phyloP scores from a whole-genome alignment of 805 yeast genomes.

The Candida broadrunensis region DNA sequence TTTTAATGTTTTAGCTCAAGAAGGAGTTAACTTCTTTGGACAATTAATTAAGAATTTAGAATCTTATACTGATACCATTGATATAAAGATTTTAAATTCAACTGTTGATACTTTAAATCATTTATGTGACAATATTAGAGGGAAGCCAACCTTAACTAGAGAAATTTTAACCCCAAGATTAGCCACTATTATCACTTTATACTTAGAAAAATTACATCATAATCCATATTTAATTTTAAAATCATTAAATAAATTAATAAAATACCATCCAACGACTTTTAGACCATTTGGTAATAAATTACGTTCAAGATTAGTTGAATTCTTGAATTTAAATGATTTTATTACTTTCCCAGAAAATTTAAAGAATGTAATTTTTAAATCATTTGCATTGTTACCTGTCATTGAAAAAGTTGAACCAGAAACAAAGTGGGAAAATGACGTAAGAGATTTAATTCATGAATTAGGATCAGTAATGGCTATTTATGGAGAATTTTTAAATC shows the following conservation, averaged over 20 bases:
- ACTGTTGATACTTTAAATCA: constrained; percentile 38
- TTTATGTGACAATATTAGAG: constrained; percentile 53
- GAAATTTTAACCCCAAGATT: constrained; percentile 81
- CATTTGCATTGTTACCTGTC: constrained; percentile 55
- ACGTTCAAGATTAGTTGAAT: constrained; percentile 40
- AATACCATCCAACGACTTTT: constrained; percentile 71
- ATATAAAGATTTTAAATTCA: constrained; percentile 29
- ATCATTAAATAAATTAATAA: constrained; percentile 39
- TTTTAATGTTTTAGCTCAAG: constrained; percentile 35
- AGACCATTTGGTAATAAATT: constrained; percentile 72
- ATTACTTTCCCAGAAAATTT: constrained; percentile 37
- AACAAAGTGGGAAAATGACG: constrained; percentile 43
- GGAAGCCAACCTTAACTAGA: constrained; percentile 80
- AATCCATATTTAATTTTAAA: constrained; percentile 31
- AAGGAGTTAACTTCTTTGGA: constrained; percentile 38
- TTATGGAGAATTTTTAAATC: constrained; percentile 56
- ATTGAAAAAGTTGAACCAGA: constrained; percentile 53
- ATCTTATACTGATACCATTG: constrained; percentile 32
- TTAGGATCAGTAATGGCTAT: constrained; percentile 52
- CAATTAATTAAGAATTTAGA: constrained; percentile 41
- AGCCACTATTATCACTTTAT: constrained; percentile 53
- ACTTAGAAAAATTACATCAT: constrained; percentile 40
- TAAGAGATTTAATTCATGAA: constrained; percentile 50
- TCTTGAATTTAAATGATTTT: constrained; percentile 33
- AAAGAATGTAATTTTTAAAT: constrained; percentile 41